Base-by-base conservation (phyloP, 306 rosid genomes). In the Quercus cerris region DNA sequence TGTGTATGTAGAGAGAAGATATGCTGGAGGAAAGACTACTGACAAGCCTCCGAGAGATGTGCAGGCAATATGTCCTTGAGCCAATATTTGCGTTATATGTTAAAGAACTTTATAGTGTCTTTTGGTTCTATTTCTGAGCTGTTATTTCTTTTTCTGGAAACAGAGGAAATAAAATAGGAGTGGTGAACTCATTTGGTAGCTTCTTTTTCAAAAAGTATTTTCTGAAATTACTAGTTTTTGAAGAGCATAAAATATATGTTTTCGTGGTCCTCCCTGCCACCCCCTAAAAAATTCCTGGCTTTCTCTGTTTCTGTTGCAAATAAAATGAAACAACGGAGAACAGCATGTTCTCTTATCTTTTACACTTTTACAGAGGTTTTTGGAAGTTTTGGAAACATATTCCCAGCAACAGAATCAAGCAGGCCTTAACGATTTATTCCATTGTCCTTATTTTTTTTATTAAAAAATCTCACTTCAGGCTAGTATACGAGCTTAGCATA, bases 11-110 rank as follows among this genome's bases (percentile, higher is more conserved):
- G 94, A 92, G 71, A 83, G 82, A 87, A 87, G 79, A 86, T 94
- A 89, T 80, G 88, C 91, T 66, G 97, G 88, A 67, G 90, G 80
- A 81, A 92, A 79, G 87, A 81, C 89, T 33, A 79, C 85, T 20
- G 93, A 87, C 56, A 94, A 83, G 81, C 97, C 98, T 76, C 98
- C 97, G 14, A 91, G 91, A 89, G 97, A 92, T 81, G 56, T 79
- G 75, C 98, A 94, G 97, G 98, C 64, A 90, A 80, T 86, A 77
- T 71, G 17, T 81, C 73, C 79, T 78, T 30, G 20, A 63, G 44
- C 56, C 59, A 75, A 75, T 18, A 17, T 67, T n/a, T 35, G n/a
- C 1, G 38, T 33, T 59, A 81, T 81, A 73, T 70, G 8, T 76
- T 81, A n/a, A 19, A 67, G 23, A 30, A 30, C 46, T 6, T 67